These are phyloP conservation scores for Psidium guajava DNA, from an alignment of 345 rosid species.

Conservation along the genomic window DNA sequence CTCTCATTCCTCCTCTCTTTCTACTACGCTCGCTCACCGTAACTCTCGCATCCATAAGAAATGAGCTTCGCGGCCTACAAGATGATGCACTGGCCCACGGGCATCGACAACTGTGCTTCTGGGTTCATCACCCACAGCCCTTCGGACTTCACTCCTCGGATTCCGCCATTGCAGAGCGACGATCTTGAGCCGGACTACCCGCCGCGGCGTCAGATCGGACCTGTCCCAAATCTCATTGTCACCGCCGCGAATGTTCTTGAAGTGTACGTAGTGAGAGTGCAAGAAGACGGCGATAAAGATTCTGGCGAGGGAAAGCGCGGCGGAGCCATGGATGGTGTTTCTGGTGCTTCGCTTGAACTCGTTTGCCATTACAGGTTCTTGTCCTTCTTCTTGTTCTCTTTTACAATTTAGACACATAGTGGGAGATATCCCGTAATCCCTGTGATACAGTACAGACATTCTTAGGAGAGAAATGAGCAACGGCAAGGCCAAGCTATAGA, in stretches of 20 bases:
- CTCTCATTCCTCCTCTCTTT: not conserved
- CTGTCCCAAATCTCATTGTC: constrained; percentile 67
- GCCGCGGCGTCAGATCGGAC: constrained; percentile 43
- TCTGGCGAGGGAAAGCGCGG: constrained; percentile 49
- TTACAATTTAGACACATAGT: not conserved
- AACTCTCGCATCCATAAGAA: not conserved
- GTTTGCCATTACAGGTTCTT: constrained; percentile 75
- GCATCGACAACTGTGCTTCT: constrained; percentile 72
- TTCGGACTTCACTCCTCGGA: constrained; percentile 45
- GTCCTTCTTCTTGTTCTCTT: not conserved
- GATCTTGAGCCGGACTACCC: constrained; percentile 65
- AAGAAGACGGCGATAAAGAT: constrained; percentile 43
- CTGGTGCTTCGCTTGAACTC: constrained; percentile 78
- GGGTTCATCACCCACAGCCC: constrained; percentile 73
- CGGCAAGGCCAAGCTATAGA: not conserved
- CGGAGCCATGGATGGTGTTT: constrained; percentile 68
- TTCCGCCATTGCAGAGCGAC: constrained; percentile 39
- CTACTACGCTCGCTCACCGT: not conserved
- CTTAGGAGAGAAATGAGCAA: not conserved
- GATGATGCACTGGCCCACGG: constrained; percentile 95
- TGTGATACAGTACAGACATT: not conserved
- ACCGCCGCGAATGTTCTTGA: constrained; percentile 76
- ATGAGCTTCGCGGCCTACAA: constrained; percentile 98
- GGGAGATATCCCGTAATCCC: not conserved
- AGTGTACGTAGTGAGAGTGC: constrained; percentile 73